These are phyloP conservation scores for Diophrys appendiculata DNA, from an alignment of 73 alveolate species.

Conservation along the genomic window DNA sequence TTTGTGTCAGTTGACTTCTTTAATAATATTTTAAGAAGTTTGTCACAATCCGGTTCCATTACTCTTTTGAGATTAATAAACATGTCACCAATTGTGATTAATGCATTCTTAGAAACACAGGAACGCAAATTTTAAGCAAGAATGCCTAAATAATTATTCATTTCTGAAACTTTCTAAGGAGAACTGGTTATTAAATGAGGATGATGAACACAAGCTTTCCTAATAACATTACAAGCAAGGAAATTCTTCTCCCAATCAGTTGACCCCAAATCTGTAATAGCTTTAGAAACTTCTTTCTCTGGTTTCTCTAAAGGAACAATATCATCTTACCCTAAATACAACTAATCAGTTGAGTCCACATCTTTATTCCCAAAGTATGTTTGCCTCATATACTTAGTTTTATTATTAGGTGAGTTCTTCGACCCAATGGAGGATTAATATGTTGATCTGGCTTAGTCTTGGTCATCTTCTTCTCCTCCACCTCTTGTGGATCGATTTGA, in stretches of 20 bases:
- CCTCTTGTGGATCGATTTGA: too few species aligned
- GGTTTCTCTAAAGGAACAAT: constrained; percentile 12
- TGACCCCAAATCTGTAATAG: not conserved
- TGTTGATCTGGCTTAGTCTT: too few species aligned
- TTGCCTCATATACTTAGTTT: too few species aligned
- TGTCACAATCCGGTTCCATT: constrained; percentile 9
- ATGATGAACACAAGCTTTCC: constrained; percentile 5
- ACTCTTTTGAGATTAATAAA: constrained; percentile 1
- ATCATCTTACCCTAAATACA: too few species aligned
- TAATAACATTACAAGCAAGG: not conserved
- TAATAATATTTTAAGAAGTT: not conserved
- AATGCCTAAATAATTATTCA: too few species aligned
- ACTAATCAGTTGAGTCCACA: too few species aligned
- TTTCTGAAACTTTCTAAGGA: not conserved
- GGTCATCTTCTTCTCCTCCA: too few species aligned
- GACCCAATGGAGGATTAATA: too few species aligned
- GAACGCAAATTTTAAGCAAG: constrained; percentile 5
- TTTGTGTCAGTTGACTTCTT: constrained; percentile 9
- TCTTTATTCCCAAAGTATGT: too few species aligned
- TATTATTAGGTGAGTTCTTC: too few species aligned
- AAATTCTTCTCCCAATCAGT: constrained; percentile 1
- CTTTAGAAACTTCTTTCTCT: not conserved
- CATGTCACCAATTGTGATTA: constrained; percentile 5
- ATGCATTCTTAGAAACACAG: not conserved
- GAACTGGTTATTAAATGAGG: not conserved